Evolutionary conservation across 2,329 filamentous ascomycete species (phyloP), one percentile per base, ranked within the genome.

Genomic region (Thelonectria discophora): DNA sequence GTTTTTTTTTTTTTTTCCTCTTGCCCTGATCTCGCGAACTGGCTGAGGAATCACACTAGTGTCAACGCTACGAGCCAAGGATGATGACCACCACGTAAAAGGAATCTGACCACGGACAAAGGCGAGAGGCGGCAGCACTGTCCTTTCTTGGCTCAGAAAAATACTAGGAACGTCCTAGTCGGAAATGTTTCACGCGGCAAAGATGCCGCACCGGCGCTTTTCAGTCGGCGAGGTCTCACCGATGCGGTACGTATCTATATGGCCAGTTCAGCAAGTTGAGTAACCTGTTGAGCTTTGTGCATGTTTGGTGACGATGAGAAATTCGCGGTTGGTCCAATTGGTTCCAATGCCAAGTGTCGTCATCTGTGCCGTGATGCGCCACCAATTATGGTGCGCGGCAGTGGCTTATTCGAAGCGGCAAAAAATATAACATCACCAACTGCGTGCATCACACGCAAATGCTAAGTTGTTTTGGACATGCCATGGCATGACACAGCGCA

Each of bases 1-100:
- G 15, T 50, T 59, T 40, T 60, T 63, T 65, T 59, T 59, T 42
- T 32, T 37, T 49, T 49, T 59, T 69, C 66, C n/a, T n/a, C n/a
- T n/a, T n/a, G n/a, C 58, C 65, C 54, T 68, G 58, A 67, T 63
- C 58, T 58, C 67, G 54, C 67, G 60, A 70, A 60, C 61, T 65
- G 46, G 20, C 57, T 42, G 39, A 59, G 47, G 24, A 51, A 27
- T 32, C 58, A 40, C 46, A 53, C 66, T 72, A 71, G 69, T 62
- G 53, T 55, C 48, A 17, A 65, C 66, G 58, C 65, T 67, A 69
- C 63, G 46, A 46, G 21, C 50, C 54, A 55, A 64, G 58, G 42
- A 58, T 63, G 37, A 52, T 57, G 51, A 49, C 49, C 56, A 67
- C 54, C 51, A 40, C 54, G 45, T n/a, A 24, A 54, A 59, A 21